Evolutionary conservation across 805 yeast species (phyloP), one percentile per base, ranked within the genome.

Genomic region (Nakazawaea ambrosiae): DNA sequence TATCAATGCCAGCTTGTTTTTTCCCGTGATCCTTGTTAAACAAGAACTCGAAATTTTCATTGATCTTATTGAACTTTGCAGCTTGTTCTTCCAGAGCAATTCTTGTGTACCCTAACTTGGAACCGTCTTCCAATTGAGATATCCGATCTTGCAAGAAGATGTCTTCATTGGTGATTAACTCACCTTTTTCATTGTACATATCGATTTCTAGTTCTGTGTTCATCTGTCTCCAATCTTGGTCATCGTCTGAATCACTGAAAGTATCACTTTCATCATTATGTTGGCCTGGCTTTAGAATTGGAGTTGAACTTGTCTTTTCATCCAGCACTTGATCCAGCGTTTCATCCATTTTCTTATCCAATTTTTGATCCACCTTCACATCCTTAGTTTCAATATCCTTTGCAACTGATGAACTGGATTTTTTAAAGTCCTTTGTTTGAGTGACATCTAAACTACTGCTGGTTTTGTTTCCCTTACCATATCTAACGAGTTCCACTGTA

Each of bases 21-120:
- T 54, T 45, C 8, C 43, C 42, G 14, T 14, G 16, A 26, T 54
- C 61, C 31, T 52, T 55, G 34, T 50, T 58, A 46, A 75, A 74
- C 32, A 75, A 52, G 41, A 68, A 75, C 41, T 74, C 78, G 16
- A 78, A 73, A 43, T 69, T 65, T 42, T 63, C 58, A 49, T 75
- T 70, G 50, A 74, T 58, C 41, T 64, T 65, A 14, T 62, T 53
- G 44, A 82, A 83, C 45, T 79, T 76, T 16, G 80, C 80, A 6
- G 88, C 86, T 53, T 92, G 97, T 45, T 81, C 87, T 48, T 85
- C 92, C 1, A 79, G 83, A 20, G 87, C 86, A 7, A 92, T 81
- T 50, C 94, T 81, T 0, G 97, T 92, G 55, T 92, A 92, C 0
- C 95, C 90, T 19, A 67, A 74, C 28, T 73, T 72, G 1, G 76